Base-by-base conservation (phyloP, 163 green algal species). In the Chlorella variabilis region DNA sequence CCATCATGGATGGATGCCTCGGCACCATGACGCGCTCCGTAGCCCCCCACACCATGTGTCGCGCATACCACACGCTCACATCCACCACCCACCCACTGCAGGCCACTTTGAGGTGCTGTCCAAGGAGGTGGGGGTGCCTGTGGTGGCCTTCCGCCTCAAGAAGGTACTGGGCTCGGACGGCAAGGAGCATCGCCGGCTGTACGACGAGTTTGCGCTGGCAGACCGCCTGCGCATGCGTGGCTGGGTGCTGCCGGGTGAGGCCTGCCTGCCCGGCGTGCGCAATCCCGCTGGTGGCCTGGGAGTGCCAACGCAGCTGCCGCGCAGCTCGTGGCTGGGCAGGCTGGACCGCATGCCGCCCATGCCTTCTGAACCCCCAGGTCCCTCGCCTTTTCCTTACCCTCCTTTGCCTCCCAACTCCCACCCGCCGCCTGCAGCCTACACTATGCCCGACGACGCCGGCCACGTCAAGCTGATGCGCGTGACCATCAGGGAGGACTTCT, bases 131-230 rank as follows among this genome's bases (percentile, higher is more conserved):
- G 86, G 90, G 1, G 85, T 94, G 38, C 91, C 91, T 0, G 75
- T 95, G 59, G 91, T 94, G 34, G 85, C 88, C 33, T 94, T 93
- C 87, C 82, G 83, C 38, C 83, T 95, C 15, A 88, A 81, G 11
- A 81, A 73, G n/a, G 38, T 83, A 6, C 63, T 31, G 0, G 63
- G 66, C 39, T 75, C 73, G 17, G 68, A 86, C 9, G 88, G 88
- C 67, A 73, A 75, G 34, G 9, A 42, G 18, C 58, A 87, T 41
- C 69, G 77, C 39, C 69, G 85, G 9, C 62, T 77, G 20, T 93
- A 92, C 81, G 83, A 89, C 48, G 86, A 91, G 75, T 93, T 91
- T 68, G 84, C 90, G 38, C 9, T 94, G 6, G 83, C 86, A 7
- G 89, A 93, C 39, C 82, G 83, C 42, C 82, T 92, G 58, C 80